Conservation (phyloP, 176 grass and related monocot genomes). For the Triticum monococcum region DNA sequence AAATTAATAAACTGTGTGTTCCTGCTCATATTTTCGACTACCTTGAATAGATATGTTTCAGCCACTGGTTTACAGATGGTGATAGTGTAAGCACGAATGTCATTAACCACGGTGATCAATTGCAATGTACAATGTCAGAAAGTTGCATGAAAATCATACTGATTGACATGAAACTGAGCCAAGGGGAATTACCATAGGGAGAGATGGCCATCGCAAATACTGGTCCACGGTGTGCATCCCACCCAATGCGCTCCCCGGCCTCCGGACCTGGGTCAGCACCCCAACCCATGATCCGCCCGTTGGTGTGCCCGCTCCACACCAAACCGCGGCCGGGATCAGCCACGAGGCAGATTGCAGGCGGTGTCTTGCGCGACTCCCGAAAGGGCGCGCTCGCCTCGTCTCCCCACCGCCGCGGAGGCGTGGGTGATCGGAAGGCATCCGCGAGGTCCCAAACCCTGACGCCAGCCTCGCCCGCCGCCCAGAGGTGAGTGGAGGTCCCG, state of each 20-base stretch:
- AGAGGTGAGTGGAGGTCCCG: constrained; percentile 21
- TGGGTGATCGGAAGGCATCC: constrained; percentile 37
- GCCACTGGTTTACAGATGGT: neutral
- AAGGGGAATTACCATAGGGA: constrained; percentile 56
- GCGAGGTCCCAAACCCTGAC: constrained; percentile 61
- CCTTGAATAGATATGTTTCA: neutral
- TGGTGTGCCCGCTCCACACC: constrained; percentile 76
- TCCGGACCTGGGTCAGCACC: constrained; percentile 20
- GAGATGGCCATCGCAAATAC: constrained; percentile 64
- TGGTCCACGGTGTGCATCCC: constrained; percentile 57
- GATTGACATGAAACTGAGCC: neutral
- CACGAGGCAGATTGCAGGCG: constrained; percentile 45
- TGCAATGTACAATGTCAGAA: neutral
- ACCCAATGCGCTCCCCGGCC: constrained; percentile 43
- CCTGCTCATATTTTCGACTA: neutral
- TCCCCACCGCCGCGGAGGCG: constrained; percentile 39
- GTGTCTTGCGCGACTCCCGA: constrained; percentile 51
- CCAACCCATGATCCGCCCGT: constrained; percentile 70
- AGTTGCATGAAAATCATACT: neutral
- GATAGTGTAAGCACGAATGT: neutral
- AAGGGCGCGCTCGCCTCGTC: constrained; percentile 64
- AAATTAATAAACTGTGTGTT: neutral
- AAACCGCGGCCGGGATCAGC: constrained; percentile 45
- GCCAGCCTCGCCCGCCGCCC: constrained; percentile 64
- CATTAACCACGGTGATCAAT: neutral